phyloP scores from a whole-genome alignment of 129 eudicot genomes.

The Pulicaria dysenterica region DNA sequence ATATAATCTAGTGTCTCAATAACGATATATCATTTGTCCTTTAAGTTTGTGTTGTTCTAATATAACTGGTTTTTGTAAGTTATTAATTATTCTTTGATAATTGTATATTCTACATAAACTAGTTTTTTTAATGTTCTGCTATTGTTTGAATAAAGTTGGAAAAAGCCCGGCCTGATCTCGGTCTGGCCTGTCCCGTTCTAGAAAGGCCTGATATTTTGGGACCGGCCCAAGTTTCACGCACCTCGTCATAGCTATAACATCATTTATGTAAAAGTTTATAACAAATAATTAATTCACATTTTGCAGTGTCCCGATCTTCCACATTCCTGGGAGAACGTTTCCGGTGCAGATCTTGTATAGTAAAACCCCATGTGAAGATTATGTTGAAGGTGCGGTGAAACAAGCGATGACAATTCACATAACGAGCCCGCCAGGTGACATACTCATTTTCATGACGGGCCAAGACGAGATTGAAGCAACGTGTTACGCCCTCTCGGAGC shows the following conservation, averaged over 20 bases:
- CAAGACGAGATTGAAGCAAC: conserved; percentile 71
- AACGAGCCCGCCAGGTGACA: conserved; percentile 67
- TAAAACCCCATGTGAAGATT: conserved; percentile 75
- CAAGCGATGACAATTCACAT: conserved; percentile 82
- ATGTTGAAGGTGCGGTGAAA: conserved; percentile 72
- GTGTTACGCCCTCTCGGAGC: conserved; percentile 61
- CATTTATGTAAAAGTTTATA: conserved; percentile 7
- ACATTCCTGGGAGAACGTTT: conserved; percentile 77
- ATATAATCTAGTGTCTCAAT: no score
- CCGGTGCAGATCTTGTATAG: conserved; percentile 62
- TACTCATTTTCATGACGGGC: conserved; percentile 74
- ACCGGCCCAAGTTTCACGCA: not conserved
- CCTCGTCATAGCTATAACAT: not conserved
- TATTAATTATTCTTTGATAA: no score
- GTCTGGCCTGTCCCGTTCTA: no score
- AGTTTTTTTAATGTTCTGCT: no score
- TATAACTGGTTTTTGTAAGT: no score
- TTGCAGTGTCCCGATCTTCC: conserved; percentile 67
- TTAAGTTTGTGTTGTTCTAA: no score
- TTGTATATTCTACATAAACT: no score
- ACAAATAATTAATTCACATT: not conserved
- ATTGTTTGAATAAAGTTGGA: no score
- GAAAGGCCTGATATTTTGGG: no score
- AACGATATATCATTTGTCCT: no score
- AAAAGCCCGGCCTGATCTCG: no score